Evolutionary conservation across 305 asterid species (phyloP), one percentile per base, ranked within the genome.

Genomic region (Solanum aculeatissimum): DNA sequence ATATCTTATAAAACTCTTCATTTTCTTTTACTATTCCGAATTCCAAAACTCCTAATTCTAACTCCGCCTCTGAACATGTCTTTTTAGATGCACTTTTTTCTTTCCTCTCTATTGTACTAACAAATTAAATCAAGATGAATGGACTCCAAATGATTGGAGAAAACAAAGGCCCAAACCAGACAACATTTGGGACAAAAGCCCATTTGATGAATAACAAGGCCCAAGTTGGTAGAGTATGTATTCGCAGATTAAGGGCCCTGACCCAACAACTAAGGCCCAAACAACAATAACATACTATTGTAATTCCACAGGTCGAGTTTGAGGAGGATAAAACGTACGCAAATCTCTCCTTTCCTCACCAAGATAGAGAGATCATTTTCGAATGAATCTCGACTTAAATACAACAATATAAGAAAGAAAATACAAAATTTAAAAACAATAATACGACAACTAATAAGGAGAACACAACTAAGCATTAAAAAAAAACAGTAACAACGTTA

Each of bases 301-400:
- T 14, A 51, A 5, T 51, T 1, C 0, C 3, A 6, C 2, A 15
- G 0, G 16, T 5, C 4, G 16, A 5, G 2, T 51, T 0, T 51
- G 19, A 51, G 0, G 5, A 51, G 6, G 0, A 2, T 51, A 4
- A 51, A 14, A 0, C 6, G 19, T 51, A 51, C 2, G 2, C 7
- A 51, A 5, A 51, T 1, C 3, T 51, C 2, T 0, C 0, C 8
- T 0, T 14, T 4, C 6, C 8, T 14, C 2, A 51, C 14, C 0
- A 5, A 51, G 19, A 7, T 3, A 51, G 2, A 47, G 18, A 4
- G 15, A 14, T 0, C 14, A 0, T 51, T 51, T 49, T 0, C 3
- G 19, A 14, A 14, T 14, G 3, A 1, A 6, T 15, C 55, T 49
- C 7, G 14, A 4, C 19, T 49, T 0, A 49, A 49, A 5, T 49